Base-by-base conservation (phyloP, 495 filamentous ascomycete genomes). In the Lindgomyces ingoldianus region DNA sequence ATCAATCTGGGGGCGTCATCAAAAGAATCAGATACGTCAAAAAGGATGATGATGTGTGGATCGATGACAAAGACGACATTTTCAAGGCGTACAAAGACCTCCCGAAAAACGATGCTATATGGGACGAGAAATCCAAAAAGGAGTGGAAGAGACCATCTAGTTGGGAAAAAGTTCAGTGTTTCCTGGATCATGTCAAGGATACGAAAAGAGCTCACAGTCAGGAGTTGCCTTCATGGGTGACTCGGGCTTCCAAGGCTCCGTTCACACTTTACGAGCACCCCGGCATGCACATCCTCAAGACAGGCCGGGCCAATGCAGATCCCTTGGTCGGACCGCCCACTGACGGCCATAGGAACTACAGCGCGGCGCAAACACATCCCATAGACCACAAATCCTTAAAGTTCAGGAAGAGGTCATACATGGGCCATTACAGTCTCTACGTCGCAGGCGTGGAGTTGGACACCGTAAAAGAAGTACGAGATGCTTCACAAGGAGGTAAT, bases 221-320 rank as follows among this genome's bases (percentile, higher is more conserved):
- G 8, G 14, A 16, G 18, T 21, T 70, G 11, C 69, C 69, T 6
- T 71, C 69, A 4, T 71, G 67, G 69, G 46, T 71, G 3, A 46
- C 65, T 10, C 53, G 41, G 48, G 9, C 67, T 6, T 42, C 67
- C 1, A 27, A 22, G 14, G 67, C 62, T 6, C 45, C 66, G 2
- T 70, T 24, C 39, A 56, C 8, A 16, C 54, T 69, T 9, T 53
- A 1, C 24, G 10, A 4, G 22, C 26, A 64, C 12, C 4, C 66
- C 18, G 68, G 64, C 4, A 19, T 61, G 0, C 6, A 36, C 18
- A 39, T 6, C 4, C 11, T 22, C 0, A 62, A 57, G 47, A 69
- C 73, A 62, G 67, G 70, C 0, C 70, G 78, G 3, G 69, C 64
- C 49, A 77, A 78, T 47, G 78, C 77, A 1, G 77, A 80, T 57